Base-by-base conservation (phyloP, 345 rosid species). In the Hirschfeldia incana region DNA sequence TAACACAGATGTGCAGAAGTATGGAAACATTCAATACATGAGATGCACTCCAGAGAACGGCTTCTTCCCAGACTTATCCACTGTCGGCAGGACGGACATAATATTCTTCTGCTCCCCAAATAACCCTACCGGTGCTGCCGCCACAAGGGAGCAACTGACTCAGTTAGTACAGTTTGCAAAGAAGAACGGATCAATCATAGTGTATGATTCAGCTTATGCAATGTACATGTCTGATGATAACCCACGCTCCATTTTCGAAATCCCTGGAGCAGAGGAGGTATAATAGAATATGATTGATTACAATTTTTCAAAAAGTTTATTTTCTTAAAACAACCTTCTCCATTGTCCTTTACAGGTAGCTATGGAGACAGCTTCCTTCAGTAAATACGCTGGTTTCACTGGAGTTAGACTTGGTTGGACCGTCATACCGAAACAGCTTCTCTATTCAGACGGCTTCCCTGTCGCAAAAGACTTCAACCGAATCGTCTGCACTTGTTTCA, bases 321-420 rank as follows among this genome's bases (percentile, higher is more conserved):
- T 51, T 51, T 51, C 27, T 53, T 53, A 53, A 53, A 49, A 51
- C 21, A 36, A 36, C 42, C 59, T 53, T 53, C 59, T 7, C 6
- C 26, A 53, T 53, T 8, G 59, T 53, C 27, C 59, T 53, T 53
- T 6, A 53, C 60, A 53, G 60, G 60, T 53, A 0, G 60, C 60
- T 53, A 74, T 70, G 27, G 65, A 69, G 89, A 89, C 92, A 42
- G 72, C 97, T 72, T 94, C 98, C 28, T 94, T 92, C 78, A 90
- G 97, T 71, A 94, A 94, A 85, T 91, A 89, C 75, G 98, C 98
- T 33, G 98, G 98, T 59, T 94, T 94, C 75, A 92, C 98, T 6
- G 98, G 98, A 58, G 94, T 94, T 72, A 91, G 98, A 61, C 89
- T 94, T 9, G 98, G 97, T 65, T 92, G 98, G 98, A 94, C 98